Base-by-base conservation (phyloP, 257 asterid genomes). In the Avicennia marina region DNA sequence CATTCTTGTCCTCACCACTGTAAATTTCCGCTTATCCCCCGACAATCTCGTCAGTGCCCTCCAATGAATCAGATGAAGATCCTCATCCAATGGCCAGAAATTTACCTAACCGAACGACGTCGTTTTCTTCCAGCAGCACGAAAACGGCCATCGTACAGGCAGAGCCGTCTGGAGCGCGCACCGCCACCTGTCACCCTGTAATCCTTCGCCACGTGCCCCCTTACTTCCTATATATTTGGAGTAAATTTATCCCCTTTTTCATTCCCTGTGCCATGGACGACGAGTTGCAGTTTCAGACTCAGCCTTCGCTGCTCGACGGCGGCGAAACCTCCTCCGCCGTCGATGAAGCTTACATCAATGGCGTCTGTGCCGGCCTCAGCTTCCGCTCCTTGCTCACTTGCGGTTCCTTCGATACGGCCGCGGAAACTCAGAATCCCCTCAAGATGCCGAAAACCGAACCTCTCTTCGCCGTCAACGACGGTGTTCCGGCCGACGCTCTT, bases 261-360 rank as follows among this genome's bases (percentile, higher is more conserved):
- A n/a, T n/a, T 22, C 26, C 25, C 6, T 8, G 19, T 19, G 3
- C 11, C 12, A 78, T 75, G 85, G 72, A 70, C 53, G 55, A 62
- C 33, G 62, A 70, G 1, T 73, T 43, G n/a, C 63, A 63, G 41
- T 53, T 50, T 24, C 62, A 42, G 12, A 41, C 21, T 6, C 58
- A 10, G 38, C 62, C 43, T 29, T 49, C 17, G 21, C 48, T 21
- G 10, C n/a, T 7, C 19, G 6, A 3, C 64, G 71, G 45, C 41
- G 66, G 44, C 31, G 65, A 58, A 34, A 15, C 52, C 8, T 3
- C 61, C 51, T 9, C 67, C 63, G 40, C 76, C 20, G 56, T 62
- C 2, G 70, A 63, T 1, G 80, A 75, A 11, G 86, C 84, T 16
- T 77, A 70, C 61, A 20, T 72, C 17, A 72, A 67, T 20, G 87